Base-by-base conservation (phyloP, 1,139 yeast genomes). In the Lodderomyces pseudojiufengensis region DNA sequence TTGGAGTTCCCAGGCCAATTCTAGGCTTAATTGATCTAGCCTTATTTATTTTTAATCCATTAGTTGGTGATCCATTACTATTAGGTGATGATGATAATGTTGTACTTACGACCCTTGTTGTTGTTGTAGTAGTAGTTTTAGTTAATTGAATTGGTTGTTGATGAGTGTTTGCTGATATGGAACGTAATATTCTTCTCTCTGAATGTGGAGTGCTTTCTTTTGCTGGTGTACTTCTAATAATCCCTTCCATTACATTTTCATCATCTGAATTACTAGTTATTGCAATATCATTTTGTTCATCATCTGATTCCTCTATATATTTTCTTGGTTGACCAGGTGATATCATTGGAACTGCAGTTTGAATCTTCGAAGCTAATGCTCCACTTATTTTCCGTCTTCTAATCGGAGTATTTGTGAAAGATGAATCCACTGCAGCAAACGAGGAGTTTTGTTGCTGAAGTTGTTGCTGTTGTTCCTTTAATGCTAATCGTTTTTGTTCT, bases 301-400 rank as follows among this genome's bases (percentile, higher is more conserved):
- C 60, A 52, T 12, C 62, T 46, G 37, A 50, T 44, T 54, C 57
- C 42, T 70, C 57, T 50, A 71, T 52, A 31, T 73, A 73, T 53
- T 92, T 92, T 55, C 98, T 76, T 24, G 98, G 98, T 61, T 92
- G 98, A 2, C 98, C 98, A 0, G 98, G 97, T 2, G 96, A 86
- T 34, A 87, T 87, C 46, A 76, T 77, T 3, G 97, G 98, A 18
- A 92, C 88, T 0, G 92, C 94, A 13, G 80, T 75, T 48, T 76
- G 84, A 27, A 79, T 76, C 43, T 80, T 76, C 29, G 78, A 73
- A 29, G 84, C 83, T 39, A 84, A 70, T 12, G 81, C 84, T 1
- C 84, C 82, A 32, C 88, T 76, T 36, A 84, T 70, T 45, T 76
- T 78, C 44, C 86, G 69, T 52, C 94, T 74, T 56, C 90, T 78